Evolutionary conservation across 2,329 filamentous ascomycete genomes (phyloP).

Genomic region (Penicillium thymicola): DNA sequence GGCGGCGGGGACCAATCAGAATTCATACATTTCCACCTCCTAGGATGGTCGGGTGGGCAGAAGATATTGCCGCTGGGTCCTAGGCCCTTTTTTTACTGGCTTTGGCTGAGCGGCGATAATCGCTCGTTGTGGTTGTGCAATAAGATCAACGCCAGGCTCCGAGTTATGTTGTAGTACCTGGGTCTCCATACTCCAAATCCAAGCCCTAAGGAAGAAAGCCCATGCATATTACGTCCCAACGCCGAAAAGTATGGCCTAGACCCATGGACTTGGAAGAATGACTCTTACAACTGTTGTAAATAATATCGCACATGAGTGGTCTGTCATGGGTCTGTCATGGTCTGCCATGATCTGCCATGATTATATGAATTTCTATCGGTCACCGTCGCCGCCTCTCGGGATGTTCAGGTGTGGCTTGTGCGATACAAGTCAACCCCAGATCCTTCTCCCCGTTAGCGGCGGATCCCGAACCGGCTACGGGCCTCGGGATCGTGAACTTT

Average conservation of each 20-base stretch:
- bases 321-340: background rate
- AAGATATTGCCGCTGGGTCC: conserved; percentile 34
- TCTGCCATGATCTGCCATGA: background rate
- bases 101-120: conserved; percentile 17
- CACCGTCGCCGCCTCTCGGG: conserved; percentile 2
- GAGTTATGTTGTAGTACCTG: conserved; percentile 4
- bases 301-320: background rate
- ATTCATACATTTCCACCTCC: conserved; percentile 11
- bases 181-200: background rate
- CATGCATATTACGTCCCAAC: conserved; percentile 8
- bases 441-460: conserved; percentile 23
- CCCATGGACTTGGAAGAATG: background rate
- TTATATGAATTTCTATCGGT: background rate
- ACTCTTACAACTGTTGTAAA: background rate
- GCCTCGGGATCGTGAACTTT: conserved; percentile 16
- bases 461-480: conserved; percentile 25
- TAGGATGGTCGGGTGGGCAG: conserved; percentile 24
- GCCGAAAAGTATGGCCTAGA: background rate
- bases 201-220: background rate
- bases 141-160: conserved; percentile 11
- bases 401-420: background rate
- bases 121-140: conserved; percentile 7
- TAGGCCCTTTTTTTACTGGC: conserved; percentile 15
- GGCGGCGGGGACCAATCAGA: conserved; percentile 30
- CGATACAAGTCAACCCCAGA: conserved; percentile 19